These are phyloP conservation scores for Euphorbia corollata DNA, from an alignment of 441 rosid species.

Conservation along the genomic window DNA sequence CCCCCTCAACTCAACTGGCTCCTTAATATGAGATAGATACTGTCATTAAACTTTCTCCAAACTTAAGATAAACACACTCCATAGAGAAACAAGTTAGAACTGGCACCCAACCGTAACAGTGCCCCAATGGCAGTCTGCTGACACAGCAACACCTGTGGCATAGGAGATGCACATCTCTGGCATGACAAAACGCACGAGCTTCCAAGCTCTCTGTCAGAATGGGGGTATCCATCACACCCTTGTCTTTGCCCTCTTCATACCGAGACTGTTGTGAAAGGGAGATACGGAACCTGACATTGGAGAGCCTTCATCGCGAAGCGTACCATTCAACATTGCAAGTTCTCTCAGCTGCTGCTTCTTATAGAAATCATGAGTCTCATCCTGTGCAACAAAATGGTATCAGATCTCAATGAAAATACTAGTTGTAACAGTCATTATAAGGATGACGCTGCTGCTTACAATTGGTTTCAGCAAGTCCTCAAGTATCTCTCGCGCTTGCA, in stretches of 20 bases:
- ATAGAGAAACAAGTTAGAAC: conserved; percentile 42
- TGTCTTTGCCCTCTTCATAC: conserved; percentile 95
- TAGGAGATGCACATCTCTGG: conserved; percentile 32
- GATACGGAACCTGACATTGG: conserved; percentile 92
- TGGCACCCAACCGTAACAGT: conserved; percentile 34
- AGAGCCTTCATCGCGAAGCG: conserved; percentile 87
- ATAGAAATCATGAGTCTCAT: conserved; percentile 88
- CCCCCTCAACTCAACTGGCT: conserved; percentile 16
- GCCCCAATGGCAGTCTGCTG: conserved; percentile 37
- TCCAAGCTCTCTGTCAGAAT: conserved; percentile 27
- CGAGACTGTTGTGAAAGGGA: conserved; percentile 89
- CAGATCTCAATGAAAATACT: background rate
- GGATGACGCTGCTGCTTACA: conserved; percentile 35
- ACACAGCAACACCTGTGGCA: conserved; percentile 28
- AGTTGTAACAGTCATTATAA: background rate
- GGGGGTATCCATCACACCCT: conserved; percentile 41
- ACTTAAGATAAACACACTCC: conserved; percentile 35
- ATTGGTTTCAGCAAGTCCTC: conserved; percentile 87
- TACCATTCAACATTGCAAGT: conserved; percentile 88
- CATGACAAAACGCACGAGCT: conserved; percentile 32
- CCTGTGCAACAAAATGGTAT: conserved; percentile 31
- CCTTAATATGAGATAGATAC: conserved; percentile 21
- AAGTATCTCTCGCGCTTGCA: conserved; percentile 91
- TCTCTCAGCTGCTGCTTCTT: conserved; percentile 95
- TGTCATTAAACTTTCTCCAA: conserved; percentile 25